Percentiles rank a stretch among this genome's conserved stretches.
phyloP scores from a whole-genome alignment of 2,329 filamentous ascomycete species.

The Helminthosporium solani region DNA sequence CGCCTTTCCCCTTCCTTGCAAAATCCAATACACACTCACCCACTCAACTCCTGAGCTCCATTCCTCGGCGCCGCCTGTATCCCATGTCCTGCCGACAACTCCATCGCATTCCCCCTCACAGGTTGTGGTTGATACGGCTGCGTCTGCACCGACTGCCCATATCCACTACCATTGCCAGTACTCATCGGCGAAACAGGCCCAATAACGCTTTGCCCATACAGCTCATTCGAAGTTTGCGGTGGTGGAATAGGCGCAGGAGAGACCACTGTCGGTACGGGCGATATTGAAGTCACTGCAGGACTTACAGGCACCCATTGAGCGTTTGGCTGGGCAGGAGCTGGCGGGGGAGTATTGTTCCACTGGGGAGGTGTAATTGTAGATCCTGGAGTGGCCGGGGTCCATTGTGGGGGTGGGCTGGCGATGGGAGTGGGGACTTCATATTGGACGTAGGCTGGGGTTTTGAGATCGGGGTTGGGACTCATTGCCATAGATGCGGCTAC shows the following conservation, averaged over 20 bases:
- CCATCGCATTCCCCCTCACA: not conserved
- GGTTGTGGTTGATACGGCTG: conserved; percentile 1
- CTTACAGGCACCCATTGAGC: not conserved
- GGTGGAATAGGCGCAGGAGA: not conserved
- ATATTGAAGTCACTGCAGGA: not conserved
- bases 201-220: not conserved
- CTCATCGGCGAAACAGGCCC: conserved; percentile 1
- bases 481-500: not conserved
- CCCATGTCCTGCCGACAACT: not conserved
- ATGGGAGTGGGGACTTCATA: not conserved
- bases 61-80: not conserved
- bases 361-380: not conserved
- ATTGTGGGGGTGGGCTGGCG: conserved; percentile 4
- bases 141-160: not conserved
- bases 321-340: not conserved
- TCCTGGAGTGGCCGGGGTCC: not conserved
- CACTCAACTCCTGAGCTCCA: conserved; percentile 2
- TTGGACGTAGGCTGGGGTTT: conserved; percentile 1
- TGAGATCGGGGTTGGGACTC: not conserved
- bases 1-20: not conserved
- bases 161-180: conserved; percentile 1
- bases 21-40: not conserved
- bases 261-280: not conserved
- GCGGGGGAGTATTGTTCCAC: not conserved
- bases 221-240: not conserved